Percentiles rank a stretch among this genome's conserved stretches.
phyloP scores from a whole-genome alignment of 345 rosid genomes.

The Theobroma cacao region DNA sequence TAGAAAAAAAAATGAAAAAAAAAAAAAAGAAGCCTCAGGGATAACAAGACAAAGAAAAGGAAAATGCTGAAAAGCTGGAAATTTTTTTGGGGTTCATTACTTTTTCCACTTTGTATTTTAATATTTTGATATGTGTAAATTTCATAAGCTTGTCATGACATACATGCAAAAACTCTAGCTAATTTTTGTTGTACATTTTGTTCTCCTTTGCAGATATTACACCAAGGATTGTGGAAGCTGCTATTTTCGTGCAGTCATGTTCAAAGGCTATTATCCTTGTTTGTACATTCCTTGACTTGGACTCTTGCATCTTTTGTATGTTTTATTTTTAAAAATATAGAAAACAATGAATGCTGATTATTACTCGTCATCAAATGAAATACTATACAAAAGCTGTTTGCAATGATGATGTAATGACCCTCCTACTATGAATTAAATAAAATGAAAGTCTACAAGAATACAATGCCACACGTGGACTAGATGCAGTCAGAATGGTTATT shows the following conservation, averaged over 20 bases:
- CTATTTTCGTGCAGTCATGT: conserved; percentile 39
- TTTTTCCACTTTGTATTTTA: background rate
- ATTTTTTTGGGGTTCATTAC: background rate
- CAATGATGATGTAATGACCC: background rate
- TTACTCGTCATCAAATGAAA: background rate
- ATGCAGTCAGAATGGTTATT: background rate
- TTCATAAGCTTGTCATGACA: background rate
- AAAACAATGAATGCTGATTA: background rate
- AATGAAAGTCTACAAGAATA: background rate
- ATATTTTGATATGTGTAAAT: background rate
- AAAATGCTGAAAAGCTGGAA: background rate
- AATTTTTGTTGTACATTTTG: conserved; percentile 6
- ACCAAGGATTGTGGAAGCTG: conserved; percentile 43
- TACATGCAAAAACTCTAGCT: background rate
- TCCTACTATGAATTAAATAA: background rate
- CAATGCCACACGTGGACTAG: background rate
- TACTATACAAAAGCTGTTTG: background rate
- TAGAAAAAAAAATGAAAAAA: background rate
- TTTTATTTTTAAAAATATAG: background rate
- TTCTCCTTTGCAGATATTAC: conserved; percentile 44
- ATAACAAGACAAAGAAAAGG: background rate
- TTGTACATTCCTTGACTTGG: conserved; percentile 74
- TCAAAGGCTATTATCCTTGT: conserved; percentile 90
- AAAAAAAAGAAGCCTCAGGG: too few species aligned
- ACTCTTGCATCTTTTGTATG: conserved; percentile 14